Percentiles rank a stretch among this genome's conserved stretches.
phyloP scores from a whole-genome alignment of 345 rosid genomes.

The Brassica incana region DNA sequence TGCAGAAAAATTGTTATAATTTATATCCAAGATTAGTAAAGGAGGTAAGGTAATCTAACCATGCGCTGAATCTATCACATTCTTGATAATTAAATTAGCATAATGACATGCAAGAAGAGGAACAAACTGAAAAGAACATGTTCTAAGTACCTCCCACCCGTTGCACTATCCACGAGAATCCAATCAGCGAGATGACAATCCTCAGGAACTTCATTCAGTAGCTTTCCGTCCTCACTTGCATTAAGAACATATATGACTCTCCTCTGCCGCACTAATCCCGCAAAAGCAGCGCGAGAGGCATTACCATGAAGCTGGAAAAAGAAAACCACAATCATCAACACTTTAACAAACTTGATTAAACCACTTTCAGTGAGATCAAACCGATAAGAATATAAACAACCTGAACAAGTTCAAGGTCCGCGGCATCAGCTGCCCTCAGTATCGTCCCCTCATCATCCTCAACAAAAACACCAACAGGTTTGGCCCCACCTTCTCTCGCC shows the following conservation, averaged over 20 bases:
- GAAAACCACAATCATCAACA: slow-evolving; percentile 4
- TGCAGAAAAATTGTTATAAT: slow-evolving; percentile 38
- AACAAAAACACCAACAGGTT: slow-evolving; percentile 87
- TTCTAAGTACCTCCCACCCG: slow-evolving; percentile 70
- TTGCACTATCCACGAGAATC: slow-evolving; percentile 86
- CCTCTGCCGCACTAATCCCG: slow-evolving; percentile 45
- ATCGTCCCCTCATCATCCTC: slow-evolving; percentile 71
- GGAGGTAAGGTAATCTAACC: background rate
- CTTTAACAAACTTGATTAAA: background rate
- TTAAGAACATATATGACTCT: slow-evolving; percentile 75
- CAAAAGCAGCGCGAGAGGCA: slow-evolving; percentile 65
- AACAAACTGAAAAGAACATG: background rate
- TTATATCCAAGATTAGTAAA: background rate
- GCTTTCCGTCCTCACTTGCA: slow-evolving; percentile 65
- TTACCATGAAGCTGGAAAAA: slow-evolving; percentile 74
- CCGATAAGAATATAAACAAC: slow-evolving; percentile 37
- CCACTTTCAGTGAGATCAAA: background rate
- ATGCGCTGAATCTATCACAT: background rate
- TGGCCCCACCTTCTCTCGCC: slow-evolving; percentile 68
- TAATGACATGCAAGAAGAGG: slow-evolving; percentile 3
- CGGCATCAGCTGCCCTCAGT: slow-evolving; percentile 58
- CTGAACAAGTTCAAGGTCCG: slow-evolving; percentile 80
- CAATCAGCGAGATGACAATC: slow-evolving; percentile 68
- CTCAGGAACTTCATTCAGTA: slow-evolving; percentile 63
- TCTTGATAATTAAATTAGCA: background rate